Base-by-base conservation (phyloP, 1,284 basidiomycete species). In the Trichosporon coremiiforme region DNA sequence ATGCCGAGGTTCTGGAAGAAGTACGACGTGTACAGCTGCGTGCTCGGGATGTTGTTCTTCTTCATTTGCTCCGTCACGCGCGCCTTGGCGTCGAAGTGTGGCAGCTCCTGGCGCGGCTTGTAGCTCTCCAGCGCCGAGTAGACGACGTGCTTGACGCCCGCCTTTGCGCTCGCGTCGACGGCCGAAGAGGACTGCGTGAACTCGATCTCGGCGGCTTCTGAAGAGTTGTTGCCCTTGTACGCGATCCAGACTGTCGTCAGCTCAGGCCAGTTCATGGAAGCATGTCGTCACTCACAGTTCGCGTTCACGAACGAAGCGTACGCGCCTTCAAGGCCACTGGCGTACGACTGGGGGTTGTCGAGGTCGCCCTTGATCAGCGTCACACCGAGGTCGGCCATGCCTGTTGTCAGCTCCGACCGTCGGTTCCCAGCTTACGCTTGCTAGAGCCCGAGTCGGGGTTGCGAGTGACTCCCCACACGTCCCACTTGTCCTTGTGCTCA, bases 81-180 rank as follows among this genome's bases (percentile, higher is more conserved):
- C 29, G 75, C 75, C 70, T 80, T 81, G 64, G 77, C 71, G 50
- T 76, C 75, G 53, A 71, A 77, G 45, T 79, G 78, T 15, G 75
- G 72, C 13, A 74, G 68, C 25, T 73, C 41, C 53, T 68, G 65
- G 20, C 66, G 67, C 29, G 63, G 68, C 12, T 70, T 65, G 50
- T 71, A 71, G 20, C 70, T 64, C 64, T 79, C 76, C 66, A 80
- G 74, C 7, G 71, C 66, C 38, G 74, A 75, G 55, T 70, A 73
- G 47, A n/a, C n/a, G n/a, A n/a, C n/a, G n/a, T n/a, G n/a, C n/a
- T n/a, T n/a, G n/a, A n/a, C n/a, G n/a, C n/a, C 71, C 2, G 64
- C 66, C 31, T 69, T 45, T 31, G 50, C 63, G 47, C 47, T 47
- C 5, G 69, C 69, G n/a, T 72, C 66, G 17, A 69, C 67, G 5